These are phyloP conservation scores for Metschnikowia kofuensis DNA, from an alignment of 805 yeast genomes.

Conservation along the genomic window DNA sequence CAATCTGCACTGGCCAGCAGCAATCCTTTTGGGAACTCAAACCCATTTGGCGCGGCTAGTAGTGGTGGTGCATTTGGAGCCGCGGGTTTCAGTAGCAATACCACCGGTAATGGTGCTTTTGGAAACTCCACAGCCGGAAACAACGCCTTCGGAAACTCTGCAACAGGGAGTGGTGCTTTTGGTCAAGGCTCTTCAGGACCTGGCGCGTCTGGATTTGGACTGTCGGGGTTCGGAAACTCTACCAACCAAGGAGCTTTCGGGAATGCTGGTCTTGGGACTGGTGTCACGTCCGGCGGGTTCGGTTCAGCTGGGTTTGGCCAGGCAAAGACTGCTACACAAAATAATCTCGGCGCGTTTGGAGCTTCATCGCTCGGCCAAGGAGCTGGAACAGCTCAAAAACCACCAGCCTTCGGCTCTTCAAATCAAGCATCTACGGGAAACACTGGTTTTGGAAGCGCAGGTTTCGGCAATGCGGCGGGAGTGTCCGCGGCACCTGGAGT, in stretches of 20 bases:
- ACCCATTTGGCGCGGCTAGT: background rate
- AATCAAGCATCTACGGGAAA: background rate
- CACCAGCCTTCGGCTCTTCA: slow-evolving; percentile 1
- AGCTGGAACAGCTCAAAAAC: background rate
- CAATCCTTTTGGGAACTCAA: slow-evolving; percentile 10
- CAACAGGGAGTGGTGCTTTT: background rate
- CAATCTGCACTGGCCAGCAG: background rate
- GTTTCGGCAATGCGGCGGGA: background rate
- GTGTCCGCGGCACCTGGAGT: background rate
- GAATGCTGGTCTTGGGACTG: background rate
- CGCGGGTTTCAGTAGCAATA: no score
- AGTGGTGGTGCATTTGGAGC: no score
- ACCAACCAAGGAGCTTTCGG: slow-evolving; percentile 2
- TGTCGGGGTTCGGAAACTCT: slow-evolving; percentile 10
- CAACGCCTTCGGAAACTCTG: background rate
- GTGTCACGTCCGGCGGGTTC: background rate
- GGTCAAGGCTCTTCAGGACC: background rate
- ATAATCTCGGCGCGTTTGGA: background rate
- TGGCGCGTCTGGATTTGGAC: slow-evolving; percentile 12
- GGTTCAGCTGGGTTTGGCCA: slow-evolving; percentile 4
- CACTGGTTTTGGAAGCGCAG: slow-evolving; percentile 5
- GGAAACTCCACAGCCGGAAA: background rate
- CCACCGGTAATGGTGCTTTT: background rate
- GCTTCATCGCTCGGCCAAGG: slow-evolving; percentile 2
- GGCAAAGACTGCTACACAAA: background rate